Evolutionary conservation across 2,329 filamentous ascomycete species (phyloP).

Genomic region (Alternaria sp.): DNA sequence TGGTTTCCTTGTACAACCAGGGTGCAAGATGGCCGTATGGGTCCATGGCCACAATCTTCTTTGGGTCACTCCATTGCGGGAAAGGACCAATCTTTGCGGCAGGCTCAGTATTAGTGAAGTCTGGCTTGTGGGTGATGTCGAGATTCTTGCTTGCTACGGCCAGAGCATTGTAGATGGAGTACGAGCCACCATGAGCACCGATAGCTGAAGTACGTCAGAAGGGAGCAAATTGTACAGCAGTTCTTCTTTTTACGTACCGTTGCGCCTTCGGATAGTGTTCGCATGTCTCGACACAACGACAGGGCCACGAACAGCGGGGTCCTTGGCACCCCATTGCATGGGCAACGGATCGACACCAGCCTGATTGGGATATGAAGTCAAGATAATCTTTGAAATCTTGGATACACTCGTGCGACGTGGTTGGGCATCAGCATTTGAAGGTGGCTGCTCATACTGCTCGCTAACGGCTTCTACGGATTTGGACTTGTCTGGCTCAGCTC

Average conservation of each 20-base stretch:
- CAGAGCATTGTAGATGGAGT: slow-evolving; percentile 93
- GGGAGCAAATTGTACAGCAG: neutral
- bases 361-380: slow-evolving; percentile 91
- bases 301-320: slow-evolving; percentile 79
- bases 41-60: slow-evolving; percentile 98
- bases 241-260: slow-evolving; percentile 64
- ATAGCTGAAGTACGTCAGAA: slow-evolving; percentile 59
- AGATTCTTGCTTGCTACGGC: slow-evolving; percentile 92
- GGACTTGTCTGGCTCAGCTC: slow-evolving; percentile 44
- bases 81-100: slow-evolving; percentile 90
- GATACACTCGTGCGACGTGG: slow-evolving; percentile 55
- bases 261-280: slow-evolving; percentile 79
- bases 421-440: slow-evolving; percentile 43
- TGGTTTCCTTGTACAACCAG: slow-evolving; percentile 81
- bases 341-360: slow-evolving; percentile 91
- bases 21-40: slow-evolving; percentile 88
- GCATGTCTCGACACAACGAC: slow-evolving; percentile 83
- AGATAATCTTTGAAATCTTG: slow-evolving; percentile 68
- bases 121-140: slow-evolving; percentile 78
- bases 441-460: slow-evolving; percentile 52
- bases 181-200: slow-evolving; percentile 84
- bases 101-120: slow-evolving; percentile 87
- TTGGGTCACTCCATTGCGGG: slow-evolving; percentile 84
- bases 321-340: slow-evolving; percentile 84
- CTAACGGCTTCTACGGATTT: slow-evolving; percentile 52